phyloP scores from a whole-genome alignment of 192 early-diverging fungal species.

The Linnemannia elongata region DNA sequence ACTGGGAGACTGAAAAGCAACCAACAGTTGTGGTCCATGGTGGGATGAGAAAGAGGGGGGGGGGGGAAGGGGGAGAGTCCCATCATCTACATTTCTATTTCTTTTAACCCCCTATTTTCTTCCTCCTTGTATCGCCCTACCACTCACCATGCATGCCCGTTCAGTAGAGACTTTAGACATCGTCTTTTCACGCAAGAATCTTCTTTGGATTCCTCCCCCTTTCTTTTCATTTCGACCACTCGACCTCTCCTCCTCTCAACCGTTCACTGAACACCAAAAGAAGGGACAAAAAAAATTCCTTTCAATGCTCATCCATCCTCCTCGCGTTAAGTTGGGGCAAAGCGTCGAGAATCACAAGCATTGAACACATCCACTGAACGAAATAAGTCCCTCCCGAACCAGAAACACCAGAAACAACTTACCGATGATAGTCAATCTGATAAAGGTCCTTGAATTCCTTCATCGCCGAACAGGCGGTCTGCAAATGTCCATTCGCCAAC shows the following conservation, averaged over 20 bases:
- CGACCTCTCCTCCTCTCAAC: neutral
- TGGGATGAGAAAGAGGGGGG: neutral
- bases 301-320: neutral
- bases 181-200: neutral
- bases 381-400: too few relatives aligned
- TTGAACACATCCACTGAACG: neutral
- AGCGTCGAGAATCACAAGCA: neutral
- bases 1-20: neutral
- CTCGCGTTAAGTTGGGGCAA: too few relatives aligned
- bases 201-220: neutral
- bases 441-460: conserved; percentile 44
- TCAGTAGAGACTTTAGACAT: neutral
- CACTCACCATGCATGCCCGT: neutral
- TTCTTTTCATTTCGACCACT: neutral
- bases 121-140: neutral
- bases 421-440: conserved; percentile 74
- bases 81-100: neutral
- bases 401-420: conserved; percentile 14
- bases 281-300: neutral
- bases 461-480: conserved; percentile 77
- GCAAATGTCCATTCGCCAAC: conserved; percentile 82
- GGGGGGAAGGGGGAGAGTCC: too few relatives aligned
- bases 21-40: neutral
- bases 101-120: neutral
- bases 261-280: neutral